Evolutionary conservation across 2,329 filamentous ascomycete species (phyloP).

Genomic region (Fusarium robinianum): DNA sequence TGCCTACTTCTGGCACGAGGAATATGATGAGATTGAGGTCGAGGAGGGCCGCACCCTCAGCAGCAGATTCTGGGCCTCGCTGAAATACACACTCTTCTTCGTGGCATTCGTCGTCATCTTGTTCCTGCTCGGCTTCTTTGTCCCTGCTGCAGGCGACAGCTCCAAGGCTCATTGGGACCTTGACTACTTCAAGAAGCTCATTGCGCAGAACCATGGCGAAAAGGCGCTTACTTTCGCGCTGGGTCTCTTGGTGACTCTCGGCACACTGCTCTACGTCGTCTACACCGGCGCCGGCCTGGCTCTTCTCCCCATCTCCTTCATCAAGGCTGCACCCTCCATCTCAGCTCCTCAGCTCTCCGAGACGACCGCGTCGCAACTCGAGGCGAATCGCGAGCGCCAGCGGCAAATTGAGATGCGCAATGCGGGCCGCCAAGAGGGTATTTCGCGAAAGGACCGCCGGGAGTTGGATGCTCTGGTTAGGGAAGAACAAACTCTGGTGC

Average conservation of each 20-base stretch:
- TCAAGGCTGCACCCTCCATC: conserved; percentile 87
- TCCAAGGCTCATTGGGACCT: conserved; percentile 73
- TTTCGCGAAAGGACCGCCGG: conserved; percentile 83
- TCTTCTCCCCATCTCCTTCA: conserved; percentile 84
- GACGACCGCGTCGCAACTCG: conserved; percentile 77
- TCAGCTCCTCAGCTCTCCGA: conserved; percentile 80
- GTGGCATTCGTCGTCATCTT: conserved; percentile 77
- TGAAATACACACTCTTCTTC: conserved; percentile 90
- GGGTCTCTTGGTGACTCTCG: conserved; percentile 85
- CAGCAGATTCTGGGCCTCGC: conserved; percentile 76
- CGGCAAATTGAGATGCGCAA: conserved; percentile 88
- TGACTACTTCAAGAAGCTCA: conserved; percentile 86
- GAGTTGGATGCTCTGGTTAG: conserved; percentile 86
- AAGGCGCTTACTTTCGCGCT: conserved; percentile 88
- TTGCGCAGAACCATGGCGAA: conserved; percentile 82
- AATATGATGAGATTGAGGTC: conserved; percentile 89
- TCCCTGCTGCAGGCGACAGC: conserved; percentile 74
- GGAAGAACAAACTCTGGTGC: conserved; percentile 89
- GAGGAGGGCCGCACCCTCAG: conserved; percentile 76
- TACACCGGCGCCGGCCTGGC: conserved; percentile 91
- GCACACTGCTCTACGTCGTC: conserved; percentile 81
- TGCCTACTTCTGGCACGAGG: conserved; percentile 97
- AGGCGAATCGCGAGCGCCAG: conserved; percentile 88
- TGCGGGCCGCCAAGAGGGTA: conserved; percentile 71
- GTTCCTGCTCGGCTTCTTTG: conserved; percentile 92